These are phyloP conservation scores for Arachnopeziza araneosa DNA, from an alignment of 2,329 filamentous ascomycete genomes.

Conservation along the genomic window DNA sequence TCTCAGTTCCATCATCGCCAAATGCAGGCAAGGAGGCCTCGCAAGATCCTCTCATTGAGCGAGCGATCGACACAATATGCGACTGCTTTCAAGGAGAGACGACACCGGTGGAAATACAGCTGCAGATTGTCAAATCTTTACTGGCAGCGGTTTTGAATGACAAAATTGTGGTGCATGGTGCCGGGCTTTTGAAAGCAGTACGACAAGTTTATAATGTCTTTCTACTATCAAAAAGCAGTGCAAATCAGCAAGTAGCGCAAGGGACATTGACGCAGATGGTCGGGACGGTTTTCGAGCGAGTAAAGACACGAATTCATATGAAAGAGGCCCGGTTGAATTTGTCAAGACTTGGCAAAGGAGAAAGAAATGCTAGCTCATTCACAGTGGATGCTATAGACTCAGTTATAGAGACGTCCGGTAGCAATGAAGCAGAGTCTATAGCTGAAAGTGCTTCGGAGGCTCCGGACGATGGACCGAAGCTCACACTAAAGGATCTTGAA, in stretches of 20 bases:
- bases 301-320: constrained; percentile 78
- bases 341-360: constrained; percentile 26
- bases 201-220: constrained; percentile 99
- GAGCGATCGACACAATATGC: constrained; percentile 98
- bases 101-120: constrained; percentile 84
- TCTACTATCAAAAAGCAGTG: constrained; percentile 83
- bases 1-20: constrained; percentile 62
- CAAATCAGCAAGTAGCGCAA: constrained; percentile 96
- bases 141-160: constrained; percentile 94
- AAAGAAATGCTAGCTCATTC: constrained; percentile 26
- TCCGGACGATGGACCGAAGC: constrained; percentile 43
- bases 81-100: constrained; percentile 98
- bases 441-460: constrained; percentile 24
- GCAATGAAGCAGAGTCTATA: constrained; percentile 21
- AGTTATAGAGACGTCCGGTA: constrained; percentile 19
- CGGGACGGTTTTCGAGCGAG: constrained; percentile 92
- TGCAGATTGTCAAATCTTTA: constrained; percentile 97
- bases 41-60: constrained; percentile 78
- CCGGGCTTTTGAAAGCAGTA: constrained; percentile 91
- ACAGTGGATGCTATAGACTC: constrained; percentile 29
- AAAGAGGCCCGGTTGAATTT: constrained; percentile 70
- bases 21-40: constrained; percentile 33
- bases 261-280: constrained; percentile 98
- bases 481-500: constrained; percentile 62
- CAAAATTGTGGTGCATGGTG: constrained; percentile 97